These are phyloP conservation scores for Candida endomychidarum DNA, from an alignment of 805 yeast species.

Conservation along the genomic window DNA sequence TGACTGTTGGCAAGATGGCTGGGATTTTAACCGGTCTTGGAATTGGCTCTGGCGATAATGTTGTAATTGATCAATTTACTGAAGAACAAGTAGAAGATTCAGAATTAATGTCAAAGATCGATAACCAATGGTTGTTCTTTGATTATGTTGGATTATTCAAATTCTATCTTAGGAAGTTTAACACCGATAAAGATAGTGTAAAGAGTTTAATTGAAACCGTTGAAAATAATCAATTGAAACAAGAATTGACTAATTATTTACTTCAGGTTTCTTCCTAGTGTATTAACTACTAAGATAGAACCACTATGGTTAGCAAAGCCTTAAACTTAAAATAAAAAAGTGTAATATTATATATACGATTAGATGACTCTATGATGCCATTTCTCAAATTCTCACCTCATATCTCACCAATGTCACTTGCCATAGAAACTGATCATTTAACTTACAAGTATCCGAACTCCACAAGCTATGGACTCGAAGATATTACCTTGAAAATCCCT, in stretches of 20 bases:
- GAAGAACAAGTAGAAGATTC: conserved; percentile 25
- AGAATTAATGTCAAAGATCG: conserved; percentile 26
- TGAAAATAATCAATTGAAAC: conserved; percentile 22
- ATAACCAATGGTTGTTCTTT: conserved; percentile 42
- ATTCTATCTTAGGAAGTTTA: conserved; percentile 30
- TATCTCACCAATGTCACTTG: conserved; percentile 22
- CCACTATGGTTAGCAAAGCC: no score
- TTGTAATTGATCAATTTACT: conserved; percentile 23
- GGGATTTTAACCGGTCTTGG: neutral
- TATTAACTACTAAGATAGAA: no score
- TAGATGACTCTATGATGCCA: no score
- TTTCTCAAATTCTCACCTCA: neutral
- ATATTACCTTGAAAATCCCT: conserved; percentile 60
- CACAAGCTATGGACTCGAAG: conserved; percentile 62
- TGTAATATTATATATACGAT: neutral
- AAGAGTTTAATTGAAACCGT: conserved; percentile 16
- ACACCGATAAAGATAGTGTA: conserved; percentile 57
- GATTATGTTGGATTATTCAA: conserved; percentile 44
- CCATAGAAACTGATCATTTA: conserved; percentile 64
- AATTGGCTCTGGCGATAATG: conserved; percentile 12
- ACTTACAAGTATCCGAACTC: conserved; percentile 66
- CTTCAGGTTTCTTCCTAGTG: no score
- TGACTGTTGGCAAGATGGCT: neutral
- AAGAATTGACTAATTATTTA: conserved; percentile 16
- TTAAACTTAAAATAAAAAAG: no score